Evolutionary conservation across 257 asterid species (phyloP), one percentile per base, ranked within the genome.

Genomic region (Echites panduratus): DNA sequence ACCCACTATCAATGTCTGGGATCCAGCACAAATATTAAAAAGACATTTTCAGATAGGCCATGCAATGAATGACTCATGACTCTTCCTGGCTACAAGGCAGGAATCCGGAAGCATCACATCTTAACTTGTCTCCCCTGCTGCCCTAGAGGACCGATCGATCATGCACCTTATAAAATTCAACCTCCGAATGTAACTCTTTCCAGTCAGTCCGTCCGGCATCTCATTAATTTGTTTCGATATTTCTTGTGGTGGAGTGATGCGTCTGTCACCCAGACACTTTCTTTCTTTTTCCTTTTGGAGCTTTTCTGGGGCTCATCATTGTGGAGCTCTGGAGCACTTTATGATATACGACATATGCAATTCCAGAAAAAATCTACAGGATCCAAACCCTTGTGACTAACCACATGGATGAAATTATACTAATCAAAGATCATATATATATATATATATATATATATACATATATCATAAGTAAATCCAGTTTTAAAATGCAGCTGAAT

Each of bases 1-100:
- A 78, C 85, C 88, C 91, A 86, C 94, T 80, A 86, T 76, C 83
- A 76, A 73, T 86, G 89, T 86, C 89, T 86, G 76, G 54, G 73
- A 79, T 85, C 83, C 79, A 61, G 57, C 84, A 81, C 84, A 66
- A 67, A 70, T 1, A 32, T 32, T 32, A 1, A 32, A 70, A 53
- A 48, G 41, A 59, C 72, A 44, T 72, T 63, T 72, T 35, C 65
- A 76, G 85, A 85, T 85, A 76, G 79, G 79, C 38, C 38, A 32
- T 32, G 38, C 38, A 32, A 32, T 32, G 38, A 32, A 32, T 32
- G 38, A 79, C 70, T 5, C 45, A 49, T 49, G 61, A 71, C 27
- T 74, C 68, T 43, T 53, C 57, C 24, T 50, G 22, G 24, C 29
- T 10, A 56, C 27, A 72, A 61, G 40, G 40, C 38, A 62, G 53